Percentiles rank a stretch among this genome's conserved stretches.
phyloP scores from a whole-genome alignment of 345 rosid genomes.

The Psidium friedrichsthalianum region DNA sequence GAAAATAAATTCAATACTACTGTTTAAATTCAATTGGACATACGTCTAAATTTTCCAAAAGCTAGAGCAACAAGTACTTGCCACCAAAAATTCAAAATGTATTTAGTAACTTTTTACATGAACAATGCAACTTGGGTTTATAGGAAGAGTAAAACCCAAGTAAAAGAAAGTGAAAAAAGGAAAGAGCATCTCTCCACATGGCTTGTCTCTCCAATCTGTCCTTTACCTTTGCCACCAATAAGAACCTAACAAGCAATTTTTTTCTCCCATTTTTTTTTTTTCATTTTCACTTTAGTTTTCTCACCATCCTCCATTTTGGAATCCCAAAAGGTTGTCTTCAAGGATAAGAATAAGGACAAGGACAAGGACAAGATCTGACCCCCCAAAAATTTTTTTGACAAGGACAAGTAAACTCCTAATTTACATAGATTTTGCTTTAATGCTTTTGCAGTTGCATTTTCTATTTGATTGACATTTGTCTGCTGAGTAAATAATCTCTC shows the following conservation, averaged over 20 bases:
- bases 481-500: no score
- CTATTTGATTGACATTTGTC: not conserved
- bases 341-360: not conserved
- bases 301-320: not conserved
- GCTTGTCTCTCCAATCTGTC: not conserved
- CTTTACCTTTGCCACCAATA: not conserved
- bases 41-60: not conserved
- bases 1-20: not conserved
- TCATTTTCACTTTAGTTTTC: not conserved
- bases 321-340: not conserved
- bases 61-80: not conserved
- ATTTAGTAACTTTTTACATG: not conserved
- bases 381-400: no score
- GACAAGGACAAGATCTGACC: not conserved
- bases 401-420: not conserved
- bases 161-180: not conserved
- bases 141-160: not conserved
- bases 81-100: not conserved
- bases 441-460: not conserved
- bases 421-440: not conserved
- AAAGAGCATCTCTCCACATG: not conserved
- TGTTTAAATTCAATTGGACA: no score
- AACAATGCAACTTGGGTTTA: not conserved
- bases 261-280: not conserved
- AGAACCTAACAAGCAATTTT: not conserved